Evolutionary conservation across 2,329 filamentous ascomycete genomes (phyloP).

Genomic region (Thermothelomyces thermophilus): DNA sequence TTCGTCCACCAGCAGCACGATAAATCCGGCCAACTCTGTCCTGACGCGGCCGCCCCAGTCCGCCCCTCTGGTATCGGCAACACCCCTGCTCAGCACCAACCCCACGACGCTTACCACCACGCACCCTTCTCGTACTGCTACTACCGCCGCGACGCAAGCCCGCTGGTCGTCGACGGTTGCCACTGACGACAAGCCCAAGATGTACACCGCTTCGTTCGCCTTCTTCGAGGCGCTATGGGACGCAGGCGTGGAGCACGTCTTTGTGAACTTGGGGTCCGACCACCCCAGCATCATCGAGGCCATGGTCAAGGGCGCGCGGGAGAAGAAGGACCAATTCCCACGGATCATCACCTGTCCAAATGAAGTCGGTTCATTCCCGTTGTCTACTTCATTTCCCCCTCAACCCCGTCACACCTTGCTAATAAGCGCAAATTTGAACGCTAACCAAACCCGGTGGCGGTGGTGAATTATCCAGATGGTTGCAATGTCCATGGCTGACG

Average conservation of each 20-base stretch:
- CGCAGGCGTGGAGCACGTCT: conserved; percentile 53
- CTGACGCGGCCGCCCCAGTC: background rate
- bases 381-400: background rate
- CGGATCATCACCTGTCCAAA: conserved; percentile 67
- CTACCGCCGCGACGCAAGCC: background rate
- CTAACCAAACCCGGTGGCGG: no score
- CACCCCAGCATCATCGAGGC: conserved; percentile 68
- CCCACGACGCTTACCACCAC: background rate
- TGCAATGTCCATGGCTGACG: conserved; percentile 68
- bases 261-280: conserved; percentile 55
- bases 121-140: background rate
- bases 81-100: background rate
- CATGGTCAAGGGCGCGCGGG: conserved; percentile 64
- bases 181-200: conserved; percentile 26
- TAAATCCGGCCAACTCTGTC: background rate
- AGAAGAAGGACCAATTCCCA: conserved; percentile 55
- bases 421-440: background rate
- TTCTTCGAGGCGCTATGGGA: conserved; percentile 80
- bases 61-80: background rate
- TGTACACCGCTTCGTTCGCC: conserved; percentile 71
- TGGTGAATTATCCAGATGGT: conserved; percentile 52
- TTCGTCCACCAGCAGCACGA: background rate
- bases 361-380: conserved; percentile 46
- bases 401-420: background rate
- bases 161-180: conserved; percentile 10